Conservation (phyloP, 2,329 filamentous ascomycete genomes). For the Periconia digitata region DNA sequence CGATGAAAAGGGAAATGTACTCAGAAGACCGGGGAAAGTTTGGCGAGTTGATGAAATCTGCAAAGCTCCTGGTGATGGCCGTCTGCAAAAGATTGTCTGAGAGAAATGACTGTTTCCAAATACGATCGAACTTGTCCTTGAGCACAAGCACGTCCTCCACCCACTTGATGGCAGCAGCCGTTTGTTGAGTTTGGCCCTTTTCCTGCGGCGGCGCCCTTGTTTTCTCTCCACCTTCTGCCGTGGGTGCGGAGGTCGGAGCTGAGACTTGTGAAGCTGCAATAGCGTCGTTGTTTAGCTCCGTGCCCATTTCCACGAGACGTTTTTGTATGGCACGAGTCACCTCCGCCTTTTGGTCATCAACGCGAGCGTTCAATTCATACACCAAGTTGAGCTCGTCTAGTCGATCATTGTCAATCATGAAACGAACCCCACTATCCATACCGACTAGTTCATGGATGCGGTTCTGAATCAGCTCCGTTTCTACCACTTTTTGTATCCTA, state of each 20-base stretch:
- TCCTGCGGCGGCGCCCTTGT: constrained; percentile 49
- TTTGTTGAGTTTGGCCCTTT: constrained; percentile 70
- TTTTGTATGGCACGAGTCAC: constrained; percentile 71
- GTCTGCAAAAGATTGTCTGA: constrained; percentile 78
- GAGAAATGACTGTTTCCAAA: constrained; percentile 73
- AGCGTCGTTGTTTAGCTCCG: constrained; percentile 75
- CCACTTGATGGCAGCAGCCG: constrained; percentile 87
- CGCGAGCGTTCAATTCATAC: constrained; percentile 75
- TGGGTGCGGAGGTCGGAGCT: constrained; percentile 43
- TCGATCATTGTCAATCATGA: constrained; percentile 91
- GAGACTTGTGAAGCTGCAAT: constrained; percentile 58
- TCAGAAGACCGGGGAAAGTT: constrained; percentile 80
- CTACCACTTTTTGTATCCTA: constrained; percentile 76
- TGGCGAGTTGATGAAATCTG: constrained; percentile 81
- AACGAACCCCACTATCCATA: constrained; percentile 81
- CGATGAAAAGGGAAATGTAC: constrained; percentile 93
- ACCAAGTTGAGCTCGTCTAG: constrained; percentile 76
- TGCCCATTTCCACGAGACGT: constrained; percentile 77
- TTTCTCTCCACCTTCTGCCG: constrained; percentile 54
- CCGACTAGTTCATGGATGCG: constrained; percentile 81
- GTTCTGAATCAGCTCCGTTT: constrained; percentile 74
- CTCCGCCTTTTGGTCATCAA: constrained; percentile 72
- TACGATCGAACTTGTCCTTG: constrained; percentile 85
- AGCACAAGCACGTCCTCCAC: constrained; percentile 85
- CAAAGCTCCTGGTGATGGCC: constrained; percentile 81